Base-by-base conservation (phyloP, 108 stramenopile genomes). In the Cyclostephanos tholiformis region DNA sequence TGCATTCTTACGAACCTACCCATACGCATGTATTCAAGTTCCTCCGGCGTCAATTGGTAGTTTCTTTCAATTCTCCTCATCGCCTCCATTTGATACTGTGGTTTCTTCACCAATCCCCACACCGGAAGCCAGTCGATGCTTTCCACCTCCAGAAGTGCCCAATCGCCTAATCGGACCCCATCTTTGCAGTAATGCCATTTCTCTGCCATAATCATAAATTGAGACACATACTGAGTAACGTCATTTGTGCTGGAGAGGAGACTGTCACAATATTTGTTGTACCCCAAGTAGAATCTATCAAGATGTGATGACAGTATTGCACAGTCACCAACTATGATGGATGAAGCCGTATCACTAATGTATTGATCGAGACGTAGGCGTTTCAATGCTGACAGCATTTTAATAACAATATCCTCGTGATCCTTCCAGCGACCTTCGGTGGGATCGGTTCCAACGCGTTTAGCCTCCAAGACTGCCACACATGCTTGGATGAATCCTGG, bases 401-500 rank as follows among this genome's bases (percentile, higher is more conserved):
- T 68, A 11, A 29, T 58, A 1, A 13, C 13, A 5, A 58, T 2
- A 25, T 29, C 27, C 13, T 58, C 57, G 13, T 58, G 57, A 29
- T 58, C 16, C 4, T 11, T 6, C 57, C 57, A 58, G 2, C 2
- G 5, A 1, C 57, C 57, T 29, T 58, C 25, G 11, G 57, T 58
- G 0, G 57, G 57, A 29, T 58, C 57, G n/a, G 2, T 23, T 23
- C 25, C 11, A 12, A 56, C 23, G 1, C 25, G 20, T 13, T 19
- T 56, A 1, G 55, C 1, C 3, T 27, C 51, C 26, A 67, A 30
- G 11, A 51, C n/a, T n/a, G 4, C 4, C 10, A 19, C 51, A 11
- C 32, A 27, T 27, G 51, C 51, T 32, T 67, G 66, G 3, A 67
- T 27, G 53, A 67, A 67, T 30, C 51, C 66, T 3, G 35, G 32